Percentiles rank a stretch among this genome's conserved stretches.
phyloP scores from a whole-genome alignment of 306 rosid species.

The Benincasa hispida region DNA sequence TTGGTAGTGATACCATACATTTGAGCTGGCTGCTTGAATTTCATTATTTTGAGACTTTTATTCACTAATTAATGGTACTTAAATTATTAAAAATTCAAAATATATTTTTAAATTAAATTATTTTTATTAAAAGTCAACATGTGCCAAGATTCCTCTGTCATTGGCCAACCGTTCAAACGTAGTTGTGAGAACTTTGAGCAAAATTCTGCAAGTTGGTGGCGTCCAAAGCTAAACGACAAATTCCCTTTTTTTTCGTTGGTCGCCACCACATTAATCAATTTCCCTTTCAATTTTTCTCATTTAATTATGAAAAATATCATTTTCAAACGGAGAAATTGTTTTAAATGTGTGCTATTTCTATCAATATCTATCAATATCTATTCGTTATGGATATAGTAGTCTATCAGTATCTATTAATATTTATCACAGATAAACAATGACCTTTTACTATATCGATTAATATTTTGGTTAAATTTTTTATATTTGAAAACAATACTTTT shows the following conservation, averaged over 20 bases:
- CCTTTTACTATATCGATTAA: too few species aligned
- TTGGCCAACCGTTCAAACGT: constrained; percentile 3
- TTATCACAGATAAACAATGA: too few species aligned
- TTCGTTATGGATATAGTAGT: too few species aligned
- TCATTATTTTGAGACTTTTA: not conserved
- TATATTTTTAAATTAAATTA: too few species aligned
- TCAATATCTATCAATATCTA: too few species aligned
- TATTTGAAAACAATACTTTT: too few species aligned
- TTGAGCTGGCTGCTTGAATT: not conserved
- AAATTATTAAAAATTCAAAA: too few species aligned
- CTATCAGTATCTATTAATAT: too few species aligned
- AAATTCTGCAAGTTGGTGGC: not conserved
- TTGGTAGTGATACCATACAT: not conserved
- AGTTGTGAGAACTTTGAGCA: not conserved
- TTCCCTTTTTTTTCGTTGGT: not conserved
- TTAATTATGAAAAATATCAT: too few species aligned
- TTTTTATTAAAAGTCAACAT: constrained; percentile 11
- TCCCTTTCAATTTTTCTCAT: not conserved
- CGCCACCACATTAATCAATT: not conserved
- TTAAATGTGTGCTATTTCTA: too few species aligned
- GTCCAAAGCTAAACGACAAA: not conserved
- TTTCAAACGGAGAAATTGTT: too few species aligned
- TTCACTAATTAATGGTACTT: not conserved
- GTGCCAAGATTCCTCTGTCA: constrained; percentile 4
- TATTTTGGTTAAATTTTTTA: too few species aligned